Evolutionary conservation across 2,329 filamentous ascomycete genomes (phyloP).

Genomic region (Macrophomina pseudophaseolina): DNA sequence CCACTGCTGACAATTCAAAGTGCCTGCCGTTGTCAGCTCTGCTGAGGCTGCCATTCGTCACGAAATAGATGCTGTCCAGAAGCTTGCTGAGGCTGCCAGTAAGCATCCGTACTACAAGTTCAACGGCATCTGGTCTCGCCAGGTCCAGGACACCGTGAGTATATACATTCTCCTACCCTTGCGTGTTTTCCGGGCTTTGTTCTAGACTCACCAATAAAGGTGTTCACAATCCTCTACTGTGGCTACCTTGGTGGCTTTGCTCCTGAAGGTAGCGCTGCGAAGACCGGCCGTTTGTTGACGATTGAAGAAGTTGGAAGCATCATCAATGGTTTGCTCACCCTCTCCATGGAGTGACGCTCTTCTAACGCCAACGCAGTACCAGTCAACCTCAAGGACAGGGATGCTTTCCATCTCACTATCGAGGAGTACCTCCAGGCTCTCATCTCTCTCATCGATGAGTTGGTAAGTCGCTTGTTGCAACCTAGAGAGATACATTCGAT

Average conservation of each 20-base stretch:
- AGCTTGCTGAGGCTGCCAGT: constrained; percentile 75
- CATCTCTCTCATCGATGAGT: constrained; percentile 86
- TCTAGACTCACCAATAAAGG: constrained; percentile 42
- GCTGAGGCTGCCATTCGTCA: constrained; percentile 73
- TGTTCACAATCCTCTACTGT: constrained; percentile 63
- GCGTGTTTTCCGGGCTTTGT: too few relatives aligned
- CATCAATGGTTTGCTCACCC: constrained; percentile 66
- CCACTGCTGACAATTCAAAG: constrained; percentile 51
- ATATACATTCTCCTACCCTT: constrained; percentile 37
- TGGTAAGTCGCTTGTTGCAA: constrained; percentile 55
- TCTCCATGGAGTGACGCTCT: background rate
- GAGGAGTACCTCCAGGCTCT: constrained; percentile 95
- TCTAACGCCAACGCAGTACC: constrained; percentile 65
- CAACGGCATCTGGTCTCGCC: constrained; percentile 83
- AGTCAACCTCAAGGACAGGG: constrained; percentile 85
- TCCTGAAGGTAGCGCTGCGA: constrained; percentile 56
- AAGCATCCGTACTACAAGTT: constrained; percentile 98
- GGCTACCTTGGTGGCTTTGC: constrained; percentile 81
- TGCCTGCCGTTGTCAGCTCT: constrained; percentile 70
- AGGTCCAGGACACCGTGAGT: constrained; percentile 78
- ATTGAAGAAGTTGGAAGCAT: constrained; percentile 85
- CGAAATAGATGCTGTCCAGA: constrained; percentile 71
- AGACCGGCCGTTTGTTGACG: constrained; percentile 72
- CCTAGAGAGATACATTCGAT: background rate
- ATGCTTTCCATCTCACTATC: constrained; percentile 93